phyloP scores from a whole-genome alignment of 2,329 filamentous ascomycete genomes.

The Sporothrix variecibatus region DNA sequence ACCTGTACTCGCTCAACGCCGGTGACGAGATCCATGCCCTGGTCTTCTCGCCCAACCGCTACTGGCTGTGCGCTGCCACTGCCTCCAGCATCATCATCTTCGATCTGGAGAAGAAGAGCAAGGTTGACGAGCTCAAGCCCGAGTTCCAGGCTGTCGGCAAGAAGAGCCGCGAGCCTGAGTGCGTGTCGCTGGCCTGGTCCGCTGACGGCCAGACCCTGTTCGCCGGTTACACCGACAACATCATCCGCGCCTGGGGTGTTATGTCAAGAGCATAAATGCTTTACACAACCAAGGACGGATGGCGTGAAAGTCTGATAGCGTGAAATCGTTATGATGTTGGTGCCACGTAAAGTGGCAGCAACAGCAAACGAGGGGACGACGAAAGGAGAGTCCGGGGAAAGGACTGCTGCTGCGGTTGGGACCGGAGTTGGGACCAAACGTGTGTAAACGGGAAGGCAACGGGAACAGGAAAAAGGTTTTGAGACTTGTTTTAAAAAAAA shows the following conservation, averaged over 20 bases:
- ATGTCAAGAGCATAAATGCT: constrained; percentile 81
- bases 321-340: not conserved
- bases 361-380: not conserved
- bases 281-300: not conserved
- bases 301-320: not conserved
- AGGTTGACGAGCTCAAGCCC: constrained; percentile 99
- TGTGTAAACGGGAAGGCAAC: constrained; percentile 19
- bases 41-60: constrained; percentile 99
- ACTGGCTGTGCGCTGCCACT: constrained; percentile 99
- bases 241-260: constrained; percentile 96
- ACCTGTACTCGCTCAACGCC: constrained; percentile 99
- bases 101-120: constrained; percentile 99
- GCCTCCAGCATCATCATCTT: constrained; percentile 99
- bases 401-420: constrained; percentile 17
- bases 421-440: not conserved
- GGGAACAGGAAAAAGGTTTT: constrained; percentile 14
- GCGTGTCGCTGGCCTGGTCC: constrained; percentile 94
- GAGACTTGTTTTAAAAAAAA: not conserved
- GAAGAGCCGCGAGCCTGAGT: constrained; percentile 99
- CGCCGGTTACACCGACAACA: constrained; percentile 99
- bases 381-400: constrained; percentile 8
- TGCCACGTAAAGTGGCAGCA: not conserved
- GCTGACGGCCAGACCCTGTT: constrained; percentile 99
- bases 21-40: constrained; percentile 99
- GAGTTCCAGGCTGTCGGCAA: constrained; percentile 95